Evolutionary conservation across 2,329 filamentous ascomycete species (phyloP).

Genomic region (Botryotinia globosa): DNA sequence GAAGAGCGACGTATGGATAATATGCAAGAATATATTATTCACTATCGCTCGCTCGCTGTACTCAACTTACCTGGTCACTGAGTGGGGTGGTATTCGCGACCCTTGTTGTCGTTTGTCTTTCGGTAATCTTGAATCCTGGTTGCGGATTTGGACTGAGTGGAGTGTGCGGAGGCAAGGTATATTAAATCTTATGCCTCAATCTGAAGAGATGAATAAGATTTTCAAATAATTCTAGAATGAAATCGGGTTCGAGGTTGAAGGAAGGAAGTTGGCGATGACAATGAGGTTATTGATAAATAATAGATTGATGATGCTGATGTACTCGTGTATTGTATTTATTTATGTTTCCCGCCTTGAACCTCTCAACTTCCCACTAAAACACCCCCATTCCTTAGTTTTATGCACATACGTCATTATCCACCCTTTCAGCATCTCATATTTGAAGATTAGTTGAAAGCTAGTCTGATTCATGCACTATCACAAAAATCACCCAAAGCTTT

Average conservation of each 20-base stretch:
- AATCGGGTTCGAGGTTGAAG: not conserved
- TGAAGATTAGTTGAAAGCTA: not conserved
- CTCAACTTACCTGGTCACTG: not conserved
- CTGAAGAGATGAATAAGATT: not conserved
- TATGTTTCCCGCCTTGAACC: not conserved
- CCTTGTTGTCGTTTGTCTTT: slow-evolving; percentile 12
- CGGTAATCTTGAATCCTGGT: slow-evolving; percentile 8
- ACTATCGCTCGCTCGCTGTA: not conserved
- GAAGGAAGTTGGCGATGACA: not conserved
- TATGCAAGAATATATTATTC: not conserved
- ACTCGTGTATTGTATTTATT: not conserved
- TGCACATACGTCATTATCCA: not conserved
- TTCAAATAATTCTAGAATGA: not conserved
- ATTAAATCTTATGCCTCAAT: not conserved
- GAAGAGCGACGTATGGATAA: not conserved
- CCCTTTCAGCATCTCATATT: not conserved
- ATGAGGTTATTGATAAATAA: not conserved
- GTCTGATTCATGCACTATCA: not conserved
- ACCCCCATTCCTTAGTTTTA: not conserved
- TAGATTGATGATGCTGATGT: not conserved
- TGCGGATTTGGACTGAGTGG: not conserved
- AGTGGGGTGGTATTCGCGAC: not conserved
- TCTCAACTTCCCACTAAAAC: not conserved
- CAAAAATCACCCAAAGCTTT: not conserved
- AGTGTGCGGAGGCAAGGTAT: not conserved